These are phyloP conservation scores for Pisolithus albus DNA, from an alignment of 768 basidiomycete species.

Conservation along the genomic window DNA sequence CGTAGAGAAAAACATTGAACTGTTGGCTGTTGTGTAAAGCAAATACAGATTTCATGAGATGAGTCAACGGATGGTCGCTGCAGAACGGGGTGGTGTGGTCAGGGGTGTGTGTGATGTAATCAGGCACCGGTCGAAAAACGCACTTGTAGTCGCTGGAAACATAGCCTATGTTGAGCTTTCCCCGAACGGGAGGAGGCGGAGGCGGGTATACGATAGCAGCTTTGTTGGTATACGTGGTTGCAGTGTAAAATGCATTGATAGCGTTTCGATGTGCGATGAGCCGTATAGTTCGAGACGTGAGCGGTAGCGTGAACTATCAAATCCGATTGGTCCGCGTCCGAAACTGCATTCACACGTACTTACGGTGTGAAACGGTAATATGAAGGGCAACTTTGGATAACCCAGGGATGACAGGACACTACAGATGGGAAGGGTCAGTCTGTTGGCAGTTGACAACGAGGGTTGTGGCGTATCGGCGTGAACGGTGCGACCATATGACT, in stretches of 20 bases:
- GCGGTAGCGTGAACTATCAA: constrained; percentile 40
- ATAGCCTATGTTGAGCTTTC: constrained; percentile 42
- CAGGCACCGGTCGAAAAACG: constrained; percentile 7
- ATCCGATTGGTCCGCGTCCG: not conserved
- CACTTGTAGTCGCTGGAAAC: constrained; percentile 43
- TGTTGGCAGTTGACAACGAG: constrained; percentile 5
- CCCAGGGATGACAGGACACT: constrained; percentile 18
- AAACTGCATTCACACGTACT: constrained; percentile 5
- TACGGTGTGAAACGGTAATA: constrained; percentile 46
- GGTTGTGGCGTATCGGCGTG: constrained; percentile 9
- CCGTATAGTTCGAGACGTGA: constrained; percentile 35
- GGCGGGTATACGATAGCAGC: constrained; percentile 33
- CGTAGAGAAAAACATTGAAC: constrained; percentile 42
- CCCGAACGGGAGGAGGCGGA: constrained; percentile 33
- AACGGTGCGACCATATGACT: constrained; percentile 27
- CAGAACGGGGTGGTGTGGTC: not conserved
- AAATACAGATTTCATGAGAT: constrained; percentile 48
- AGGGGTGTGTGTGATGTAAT: not conserved
- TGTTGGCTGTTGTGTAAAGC: constrained; percentile 33
- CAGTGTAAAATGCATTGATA: constrained; percentile 37
- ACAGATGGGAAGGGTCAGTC: constrained; percentile 12
- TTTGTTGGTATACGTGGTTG: constrained; percentile 28
- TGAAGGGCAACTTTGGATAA: constrained; percentile 31
- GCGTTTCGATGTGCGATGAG: constrained; percentile 44
- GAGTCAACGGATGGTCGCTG: constrained; percentile 46